Percentiles rank a stretch among this genome's conserved stretches.
Evolutionary conservation across 345 rosid species (phyloP).

Genomic region (Lepidium aucheri): DNA sequence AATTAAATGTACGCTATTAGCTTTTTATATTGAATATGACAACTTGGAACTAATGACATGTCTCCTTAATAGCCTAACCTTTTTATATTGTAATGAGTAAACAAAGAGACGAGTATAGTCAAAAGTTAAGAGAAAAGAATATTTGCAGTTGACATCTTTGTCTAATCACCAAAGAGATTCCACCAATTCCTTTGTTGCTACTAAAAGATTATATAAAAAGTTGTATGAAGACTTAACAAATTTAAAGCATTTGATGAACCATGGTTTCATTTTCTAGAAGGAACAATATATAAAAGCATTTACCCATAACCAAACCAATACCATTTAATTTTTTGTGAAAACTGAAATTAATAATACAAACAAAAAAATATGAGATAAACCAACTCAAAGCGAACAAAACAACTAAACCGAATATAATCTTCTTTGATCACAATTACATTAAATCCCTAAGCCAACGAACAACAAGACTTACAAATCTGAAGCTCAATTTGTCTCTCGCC

Average conservation of each 20-base stretch:
- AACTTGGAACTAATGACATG: constrained; percentile 4
- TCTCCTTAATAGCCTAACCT: constrained; percentile 4
- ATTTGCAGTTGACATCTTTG: constrained; percentile 26
- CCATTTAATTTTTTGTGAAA: too few species aligned
- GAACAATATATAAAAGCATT: too few species aligned
- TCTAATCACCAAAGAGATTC: constrained; percentile 15
- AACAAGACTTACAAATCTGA: too few species aligned
- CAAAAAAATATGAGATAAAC: too few species aligned
- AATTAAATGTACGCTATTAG: neutral
- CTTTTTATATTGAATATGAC: neutral
- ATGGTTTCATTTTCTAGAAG: too few species aligned
- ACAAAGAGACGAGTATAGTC: constrained; percentile 4
- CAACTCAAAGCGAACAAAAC: too few species aligned
- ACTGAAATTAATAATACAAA: too few species aligned
- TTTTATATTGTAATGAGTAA: neutral
- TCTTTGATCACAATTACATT: too few species aligned
- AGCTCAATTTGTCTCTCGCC: too few species aligned
- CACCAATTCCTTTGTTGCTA: constrained; percentile 19
- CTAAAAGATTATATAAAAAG: constrained; percentile 9
- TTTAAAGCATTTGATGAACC: neutral
- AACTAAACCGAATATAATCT: too few species aligned
- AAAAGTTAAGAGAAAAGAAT: constrained; percentile 8
- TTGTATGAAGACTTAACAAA: neutral
- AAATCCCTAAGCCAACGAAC: too few species aligned
- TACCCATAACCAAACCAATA: too few species aligned